Conservation (phyloP, 805 yeast species). For the Saccharomycopsis sp. region DNA sequence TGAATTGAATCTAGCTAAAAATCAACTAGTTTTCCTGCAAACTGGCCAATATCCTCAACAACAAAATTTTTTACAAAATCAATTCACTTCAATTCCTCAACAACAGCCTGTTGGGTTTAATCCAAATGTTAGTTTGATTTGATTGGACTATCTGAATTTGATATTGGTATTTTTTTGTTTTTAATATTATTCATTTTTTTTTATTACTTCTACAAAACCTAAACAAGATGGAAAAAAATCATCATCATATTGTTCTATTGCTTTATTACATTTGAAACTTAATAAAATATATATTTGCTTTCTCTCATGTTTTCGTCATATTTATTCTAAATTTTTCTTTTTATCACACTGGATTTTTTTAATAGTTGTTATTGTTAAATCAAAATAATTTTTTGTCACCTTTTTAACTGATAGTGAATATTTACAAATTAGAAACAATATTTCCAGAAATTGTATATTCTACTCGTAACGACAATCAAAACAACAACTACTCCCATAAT, state of each 20-base stretch:
- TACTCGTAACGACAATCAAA: conserved; percentile 11
- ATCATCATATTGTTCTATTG: too few species aligned
- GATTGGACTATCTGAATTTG: not conserved
- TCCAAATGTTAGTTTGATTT: too few species aligned
- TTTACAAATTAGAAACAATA: not conserved
- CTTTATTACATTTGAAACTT: too few species aligned
- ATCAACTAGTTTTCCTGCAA: conserved; percentile 18
- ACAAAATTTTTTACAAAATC: conserved; percentile 16
- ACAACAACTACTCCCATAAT: conserved; percentile 5
- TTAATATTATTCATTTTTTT: too few species aligned
- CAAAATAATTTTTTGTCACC: not conserved
- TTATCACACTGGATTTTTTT: not conserved
- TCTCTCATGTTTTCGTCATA: not conserved
- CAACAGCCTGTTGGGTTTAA: conserved; percentile 15
- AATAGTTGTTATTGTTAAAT: not conserved
- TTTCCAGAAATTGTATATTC: not conserved
- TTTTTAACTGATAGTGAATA: not conserved
- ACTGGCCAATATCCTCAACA: conserved; percentile 25
- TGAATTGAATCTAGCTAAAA: conserved; percentile 13
- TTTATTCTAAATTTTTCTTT: not conserved
- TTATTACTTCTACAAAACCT: too few species aligned
- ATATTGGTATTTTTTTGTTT: too few species aligned
- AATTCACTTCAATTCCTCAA: conserved; percentile 18
- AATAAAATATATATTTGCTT: not conserved
- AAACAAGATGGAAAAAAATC: too few species aligned